Percentiles rank a stretch among this genome's conserved stretches.
These are phyloP conservation scores for Ceratobasidium papillatum DNA, from an alignment of 1,284 basidiomycete species.

Conservation along the genomic window DNA sequence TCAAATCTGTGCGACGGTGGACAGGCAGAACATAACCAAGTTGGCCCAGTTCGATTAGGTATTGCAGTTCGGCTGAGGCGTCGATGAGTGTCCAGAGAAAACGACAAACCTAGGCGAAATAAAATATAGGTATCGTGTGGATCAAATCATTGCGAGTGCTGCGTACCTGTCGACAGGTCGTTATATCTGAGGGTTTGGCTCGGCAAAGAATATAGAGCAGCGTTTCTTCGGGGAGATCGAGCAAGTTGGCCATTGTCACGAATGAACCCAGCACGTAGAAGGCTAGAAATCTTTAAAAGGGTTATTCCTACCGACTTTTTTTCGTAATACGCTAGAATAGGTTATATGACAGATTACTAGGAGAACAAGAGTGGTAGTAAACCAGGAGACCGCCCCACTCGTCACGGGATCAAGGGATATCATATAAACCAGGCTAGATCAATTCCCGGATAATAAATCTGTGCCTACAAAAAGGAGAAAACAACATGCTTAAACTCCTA, in stretches of 20 bases:
- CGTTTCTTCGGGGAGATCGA: background rate
- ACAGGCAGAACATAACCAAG: slow-evolving; percentile 21
- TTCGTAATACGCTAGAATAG: no score
- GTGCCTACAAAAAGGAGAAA: background rate
- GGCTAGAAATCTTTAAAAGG: background rate
- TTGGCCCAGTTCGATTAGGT: slow-evolving; percentile 6
- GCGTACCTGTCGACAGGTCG: slow-evolving; percentile 13
- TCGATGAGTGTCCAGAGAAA: slow-evolving; percentile 5
- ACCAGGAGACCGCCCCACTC: background rate
- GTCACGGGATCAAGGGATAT: background rate
- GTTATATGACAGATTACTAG: background rate
- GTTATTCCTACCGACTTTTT: background rate
- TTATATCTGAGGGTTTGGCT: background rate
- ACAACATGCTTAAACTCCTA: background rate
- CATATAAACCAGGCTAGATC: background rate
- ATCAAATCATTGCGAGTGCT: background rate
- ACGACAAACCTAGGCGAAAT: slow-evolving; percentile 15
- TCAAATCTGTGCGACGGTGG: background rate
- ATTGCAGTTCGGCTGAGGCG: slow-evolving; percentile 14
- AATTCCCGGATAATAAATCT: background rate
- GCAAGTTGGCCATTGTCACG: background rate
- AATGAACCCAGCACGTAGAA: background rate
- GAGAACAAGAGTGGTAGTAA: background rate
- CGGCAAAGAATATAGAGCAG: slow-evolving; percentile 8
- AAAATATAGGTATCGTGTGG: background rate